A percentile compares a stretch with the other conserved stretches of the same genome.
phyloP scores from a whole-genome alignment of 2,329 filamentous ascomycete genomes.

The Sclerotinia spermophila region DNA sequence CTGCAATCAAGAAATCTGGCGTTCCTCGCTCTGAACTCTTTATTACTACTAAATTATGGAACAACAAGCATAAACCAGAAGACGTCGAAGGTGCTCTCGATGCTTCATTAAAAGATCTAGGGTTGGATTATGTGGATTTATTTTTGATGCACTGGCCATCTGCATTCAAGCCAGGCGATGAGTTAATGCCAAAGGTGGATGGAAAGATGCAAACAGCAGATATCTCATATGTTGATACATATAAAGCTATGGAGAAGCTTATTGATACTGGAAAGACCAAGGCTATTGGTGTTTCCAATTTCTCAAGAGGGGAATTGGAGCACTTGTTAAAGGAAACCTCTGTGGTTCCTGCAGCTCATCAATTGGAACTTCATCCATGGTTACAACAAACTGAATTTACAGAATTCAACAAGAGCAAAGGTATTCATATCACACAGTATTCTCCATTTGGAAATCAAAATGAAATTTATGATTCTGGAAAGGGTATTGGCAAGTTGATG shows the following conservation, averaged over 20 bases:
- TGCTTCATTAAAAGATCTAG: constrained; percentile 68
- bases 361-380: constrained; percentile 58
- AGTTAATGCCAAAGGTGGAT: constrained; percentile 31
- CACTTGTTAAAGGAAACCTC: constrained; percentile 41
- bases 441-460: constrained; percentile 52
- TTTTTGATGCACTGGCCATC: constrained; percentile 83
- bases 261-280: constrained; percentile 55
- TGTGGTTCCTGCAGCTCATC: constrained; percentile 53
- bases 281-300: constrained; percentile 46
- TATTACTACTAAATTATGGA: constrained; percentile 66
- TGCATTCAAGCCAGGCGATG: constrained; percentile 69
- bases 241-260: constrained; percentile 71
- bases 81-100: constrained; percentile 55
- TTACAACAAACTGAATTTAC: constrained; percentile 52
- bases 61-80: constrained; percentile 70
- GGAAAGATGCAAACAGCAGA: constrained; percentile 38
- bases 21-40: constrained; percentile 62
- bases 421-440: constrained; percentile 53
- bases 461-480: constrained; percentile 57
- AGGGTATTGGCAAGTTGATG: constrained; percentile 51
- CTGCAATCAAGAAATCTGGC: constrained; percentile 59
- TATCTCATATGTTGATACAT: constrained; percentile 66
- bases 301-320: constrained; percentile 37
- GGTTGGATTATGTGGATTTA: constrained; percentile 77
- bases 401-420: constrained; percentile 47